These are phyloP conservation scores for Magnusiomyces clavatus DNA, from an alignment of 1,139 yeast species.

Conservation along the genomic window DNA sequence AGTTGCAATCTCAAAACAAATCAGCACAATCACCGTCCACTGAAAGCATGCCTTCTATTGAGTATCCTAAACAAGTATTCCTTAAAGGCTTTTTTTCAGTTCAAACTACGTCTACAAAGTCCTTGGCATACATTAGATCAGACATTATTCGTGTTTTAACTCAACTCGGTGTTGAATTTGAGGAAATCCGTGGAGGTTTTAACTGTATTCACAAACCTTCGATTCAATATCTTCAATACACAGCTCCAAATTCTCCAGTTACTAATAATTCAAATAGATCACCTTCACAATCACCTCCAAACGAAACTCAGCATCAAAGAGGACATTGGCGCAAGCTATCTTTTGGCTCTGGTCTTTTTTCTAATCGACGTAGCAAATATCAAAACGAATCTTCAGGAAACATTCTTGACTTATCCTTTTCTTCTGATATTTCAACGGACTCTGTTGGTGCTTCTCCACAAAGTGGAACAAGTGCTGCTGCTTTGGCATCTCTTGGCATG, in stretches of 20 bases:
- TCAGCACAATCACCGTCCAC: conserved; percentile 20
- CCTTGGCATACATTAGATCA: conserved; percentile 80
- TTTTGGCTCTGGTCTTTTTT: conserved; percentile 28
- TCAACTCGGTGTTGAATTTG: conserved; percentile 70
- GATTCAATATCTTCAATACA: conserved; percentile 8
- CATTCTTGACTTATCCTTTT: conserved; percentile 20
- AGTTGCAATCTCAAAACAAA: too few species aligned
- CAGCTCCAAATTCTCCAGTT: conserved; percentile 11
- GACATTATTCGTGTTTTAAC: conserved; percentile 75
- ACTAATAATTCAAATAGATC: neutral
- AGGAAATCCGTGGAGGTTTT: conserved; percentile 93
- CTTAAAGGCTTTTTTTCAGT: conserved; percentile 93
- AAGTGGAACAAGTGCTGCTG: too few species aligned
- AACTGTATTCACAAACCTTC: conserved; percentile 65
- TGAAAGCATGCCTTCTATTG: conserved; percentile 88
- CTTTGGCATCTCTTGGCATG: too few species aligned
- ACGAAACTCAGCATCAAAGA: neutral
- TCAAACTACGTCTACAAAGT: conserved; percentile 90
- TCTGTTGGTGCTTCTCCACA: conserved; percentile 19
- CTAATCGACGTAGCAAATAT: conserved; percentile 20
- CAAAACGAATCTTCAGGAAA: conserved; percentile 22
- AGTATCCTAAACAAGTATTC: conserved; percentile 83
- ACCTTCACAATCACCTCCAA: neutral
- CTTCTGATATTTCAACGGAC: conserved; percentile 29
- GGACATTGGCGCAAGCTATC: conserved; percentile 32